These are phyloP conservation scores for Tausonia pullulans DNA, from an alignment of 1,284 basidiomycete genomes.

Conservation along the genomic window DNA sequence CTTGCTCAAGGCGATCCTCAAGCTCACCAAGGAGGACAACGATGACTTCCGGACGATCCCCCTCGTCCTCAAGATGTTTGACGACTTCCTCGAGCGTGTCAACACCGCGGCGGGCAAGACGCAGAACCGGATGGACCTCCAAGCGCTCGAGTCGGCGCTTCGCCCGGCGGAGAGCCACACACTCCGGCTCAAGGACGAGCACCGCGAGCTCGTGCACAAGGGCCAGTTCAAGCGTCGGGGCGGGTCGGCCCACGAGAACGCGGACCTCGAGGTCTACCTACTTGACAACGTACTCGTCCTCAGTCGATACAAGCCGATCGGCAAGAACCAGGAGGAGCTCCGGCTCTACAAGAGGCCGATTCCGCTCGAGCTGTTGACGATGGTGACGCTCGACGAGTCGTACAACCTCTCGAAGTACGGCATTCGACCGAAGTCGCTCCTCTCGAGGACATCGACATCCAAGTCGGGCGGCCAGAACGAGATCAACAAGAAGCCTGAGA, in stretches of 20 bases:
- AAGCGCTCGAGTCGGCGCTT: constrained; percentile 80
- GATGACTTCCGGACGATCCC: constrained; percentile 72
- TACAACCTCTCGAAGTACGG: constrained; percentile 32
- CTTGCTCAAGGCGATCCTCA: constrained; percentile 80
- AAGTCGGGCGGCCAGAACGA: constrained; percentile 23
- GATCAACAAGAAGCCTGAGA: constrained; percentile 41
- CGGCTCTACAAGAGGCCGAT: constrained; percentile 96
- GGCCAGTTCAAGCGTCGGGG: constrained; percentile 88
- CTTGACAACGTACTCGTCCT: constrained; percentile 96
- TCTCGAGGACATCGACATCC: constrained; percentile 36
- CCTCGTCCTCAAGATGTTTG: constrained; percentile 66
- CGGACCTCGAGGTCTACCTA: constrained; percentile 85
- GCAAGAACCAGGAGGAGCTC: constrained; percentile 73
- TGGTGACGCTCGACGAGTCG: constrained; percentile 67
- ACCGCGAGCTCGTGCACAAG: constrained; percentile 85
- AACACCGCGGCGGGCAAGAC: constrained; percentile 85
- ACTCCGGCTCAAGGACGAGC: constrained; percentile 72
- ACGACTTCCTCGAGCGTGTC: constrained; percentile 75
- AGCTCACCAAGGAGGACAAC: constrained; percentile 84
- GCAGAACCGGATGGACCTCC: constrained; percentile 85
- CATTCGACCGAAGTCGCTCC: constrained; percentile 38
- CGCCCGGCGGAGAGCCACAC: constrained; percentile 77
- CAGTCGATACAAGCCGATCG: constrained; percentile 76
- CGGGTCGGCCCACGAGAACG: constrained; percentile 56
- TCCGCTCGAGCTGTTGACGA: constrained; percentile 81